Percentiles rank a stretch among this genome's conserved stretches.
These are phyloP conservation scores for Cyathus striatus DNA, from an alignment of 768 basidiomycete genomes.

Conservation along the genomic window DNA sequence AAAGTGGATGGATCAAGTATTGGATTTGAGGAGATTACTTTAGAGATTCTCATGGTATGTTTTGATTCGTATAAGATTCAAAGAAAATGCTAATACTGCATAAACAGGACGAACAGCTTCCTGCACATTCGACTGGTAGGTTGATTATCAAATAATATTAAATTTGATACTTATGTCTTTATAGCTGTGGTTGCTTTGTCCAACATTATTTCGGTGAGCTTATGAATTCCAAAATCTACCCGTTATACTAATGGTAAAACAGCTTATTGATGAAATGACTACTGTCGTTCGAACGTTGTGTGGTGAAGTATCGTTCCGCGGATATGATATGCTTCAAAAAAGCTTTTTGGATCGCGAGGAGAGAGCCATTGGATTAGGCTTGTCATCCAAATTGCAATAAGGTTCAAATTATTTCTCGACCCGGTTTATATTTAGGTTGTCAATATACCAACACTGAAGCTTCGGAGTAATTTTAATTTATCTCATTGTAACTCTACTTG, in stretches of 20 bases:
- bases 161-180: not conserved
- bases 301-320: slow-evolving; percentile 34
- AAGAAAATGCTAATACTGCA: no score
- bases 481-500: no score
- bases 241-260: not conserved
- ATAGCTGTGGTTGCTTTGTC: slow-evolving; percentile 35
- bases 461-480: no score
- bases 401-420: no score
- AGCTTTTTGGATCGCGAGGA: slow-evolving; percentile 34
- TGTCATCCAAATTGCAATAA: no score
- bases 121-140: slow-evolving; percentile 36
- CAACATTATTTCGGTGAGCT: slow-evolving; percentile 30
- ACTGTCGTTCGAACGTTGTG: slow-evolving; percentile 33
- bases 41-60: slow-evolving; percentile 32
- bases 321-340: slow-evolving; percentile 30
- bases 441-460: no score
- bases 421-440: no score
- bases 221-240: not conserved
- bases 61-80: no score
- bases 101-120: slow-evolving; percentile 36
- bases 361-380: slow-evolving; percentile 23
- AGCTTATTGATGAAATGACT: slow-evolving; percentile 38
- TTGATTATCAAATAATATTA: not conserved
- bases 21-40: slow-evolving; percentile 34
- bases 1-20: slow-evolving; percentile 35